Evolutionary conservation across 2,329 filamentous ascomycete species (phyloP), one percentile per base, ranked within the genome.

Genomic region (Fusarium illudens): DNA sequence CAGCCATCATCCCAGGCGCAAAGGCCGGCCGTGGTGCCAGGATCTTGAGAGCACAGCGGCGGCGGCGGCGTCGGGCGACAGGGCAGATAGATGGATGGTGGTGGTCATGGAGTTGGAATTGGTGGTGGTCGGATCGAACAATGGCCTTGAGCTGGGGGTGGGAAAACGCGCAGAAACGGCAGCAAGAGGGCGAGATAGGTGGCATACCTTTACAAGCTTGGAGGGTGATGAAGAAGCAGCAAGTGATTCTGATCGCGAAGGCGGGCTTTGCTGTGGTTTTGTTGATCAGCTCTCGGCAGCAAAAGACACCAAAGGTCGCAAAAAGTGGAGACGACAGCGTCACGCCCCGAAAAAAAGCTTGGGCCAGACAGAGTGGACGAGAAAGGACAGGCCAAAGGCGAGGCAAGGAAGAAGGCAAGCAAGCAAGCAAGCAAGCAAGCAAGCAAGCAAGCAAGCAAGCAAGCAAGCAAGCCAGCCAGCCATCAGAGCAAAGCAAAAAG

Each of bases 191-290:
- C 30, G 46, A 58, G 22, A 44, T 49, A 25, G 39, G 49, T 51
- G 49, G 33, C 71, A 61, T 71, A 74, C 73, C 70, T 75, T 71
- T 72, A 57, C 44, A 71, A 75, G 60, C 65, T 72, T 71, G 71
- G 60, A 75, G 72, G 72, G 72, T 75, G 72, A 74, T 74, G 73
- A 58, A 73, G 73, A 75, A 74, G 66, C 70, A 73, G 62, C 66
- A 65, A 74, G 44, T 34, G 54, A 68, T 20, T 65, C 50, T 64
- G 63, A 63, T 70, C 70, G 73, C 71, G 66, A 73, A 63, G 73
- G 73, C 67, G 73, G 73, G 73, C 62, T 72, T 59, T 66, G 65
- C 70, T 71, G 36, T 74, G 71, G 66, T 75, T 75, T 75, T 75
- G 73, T 74, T 75, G 65, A 74, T 75, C 70, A 73, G 69, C 62